Evolutionary conservation across 768 basidiomycete genomes (phyloP), one percentile per base, ranked within the genome.

Genomic region (Boletus rufocinnamomeus): DNA sequence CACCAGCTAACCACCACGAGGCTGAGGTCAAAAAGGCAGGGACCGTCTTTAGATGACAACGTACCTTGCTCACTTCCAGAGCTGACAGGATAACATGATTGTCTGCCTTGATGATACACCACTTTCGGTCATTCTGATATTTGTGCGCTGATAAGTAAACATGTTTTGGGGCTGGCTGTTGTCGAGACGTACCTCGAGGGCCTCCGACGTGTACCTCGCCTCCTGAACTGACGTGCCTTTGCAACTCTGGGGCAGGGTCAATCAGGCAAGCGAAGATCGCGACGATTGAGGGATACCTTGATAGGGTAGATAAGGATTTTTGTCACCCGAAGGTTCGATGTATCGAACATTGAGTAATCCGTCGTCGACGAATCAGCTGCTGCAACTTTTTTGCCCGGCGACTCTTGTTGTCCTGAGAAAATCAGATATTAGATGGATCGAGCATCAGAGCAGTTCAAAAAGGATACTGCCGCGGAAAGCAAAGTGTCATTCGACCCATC

Each of bases 241-340:
- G 65, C 89, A 91, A 64, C 89, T 91, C 89, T 92, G n/a, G 7
- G 21, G 37, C n/a, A 21, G 27, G 9, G 49, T 52, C 27, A 38
- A 38, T 14, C 8, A 57, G 23, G 10, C 37, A 19, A 44, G 28
- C n/a, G 34, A 59, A 10, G 6, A 52, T 7, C 45, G 19, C 35
- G 44, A 59, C 17, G 13, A 38, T 9, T 14, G 40, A 32, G 40
- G 4, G 23, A 44, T 48, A 61, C 87, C 79, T 89, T 89, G 73
- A 89, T 85, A 38, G 87, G 87, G 66, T 89, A 87, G 3, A 89
- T 64, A 37, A 87, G 60, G 30, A 89, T 81, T 67, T 82, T 84
- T 0, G 82, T 78, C 28, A 88, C 82, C 11, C 68, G 76, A 17
- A 78, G 67, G 60, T 63, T 72, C 49, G 72, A 68, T 0, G 66